Evolutionary conservation across 164 flowering plant genomes (phyloP), one percentile per base, ranked within the genome.

Genomic region (Dillenia suffruticosa): DNA sequence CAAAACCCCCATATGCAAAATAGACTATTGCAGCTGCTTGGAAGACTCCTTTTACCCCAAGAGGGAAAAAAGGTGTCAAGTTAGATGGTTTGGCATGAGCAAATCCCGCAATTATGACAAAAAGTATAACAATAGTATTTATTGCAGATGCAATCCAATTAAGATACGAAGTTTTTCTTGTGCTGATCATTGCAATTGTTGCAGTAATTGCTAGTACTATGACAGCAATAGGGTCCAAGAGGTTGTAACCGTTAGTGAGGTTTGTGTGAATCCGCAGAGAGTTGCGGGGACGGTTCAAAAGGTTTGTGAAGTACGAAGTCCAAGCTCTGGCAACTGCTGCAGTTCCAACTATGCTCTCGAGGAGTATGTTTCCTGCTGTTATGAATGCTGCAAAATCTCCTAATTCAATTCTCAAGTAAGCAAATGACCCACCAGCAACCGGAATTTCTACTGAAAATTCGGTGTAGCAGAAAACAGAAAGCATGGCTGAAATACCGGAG

Each of bases 381-480:
- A 88, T 82, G 67, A 85, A 88, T 5, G 89, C 90, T 2, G 61
- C 74, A 55, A 88, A 84, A 61, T 88, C 94, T 15, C 94, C 94
- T 22, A 88, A 64, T 57, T 88, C 94, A 3, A 88, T 72, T 63
- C 90, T 81, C 46, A 85, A 58, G 65, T 82, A 87, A 9, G 90
- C 86, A 70, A 87, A 87, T 12, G 90, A 83, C 1, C 88, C 89
- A 0, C 93, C 92, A 8, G 89, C 87, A 0, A 82, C 86, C 0
- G 92, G 89, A 43, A 82, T 77, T 59, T 84, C 89, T 12, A 87
- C 73, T 0, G 87, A 87, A 49, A 85, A 85, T 59, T 85, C 88
- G 0, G 84, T 85, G 74, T 85, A 85, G 69, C 93, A 87, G 78
- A 87, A 83, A 46, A 87, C 90, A 14, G 90, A 80, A 8, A 84